These are phyloP conservation scores for Taiwanofungus camphoratus DNA, from an alignment of 1,284 basidiomycete species.

Conservation along the genomic window DNA sequence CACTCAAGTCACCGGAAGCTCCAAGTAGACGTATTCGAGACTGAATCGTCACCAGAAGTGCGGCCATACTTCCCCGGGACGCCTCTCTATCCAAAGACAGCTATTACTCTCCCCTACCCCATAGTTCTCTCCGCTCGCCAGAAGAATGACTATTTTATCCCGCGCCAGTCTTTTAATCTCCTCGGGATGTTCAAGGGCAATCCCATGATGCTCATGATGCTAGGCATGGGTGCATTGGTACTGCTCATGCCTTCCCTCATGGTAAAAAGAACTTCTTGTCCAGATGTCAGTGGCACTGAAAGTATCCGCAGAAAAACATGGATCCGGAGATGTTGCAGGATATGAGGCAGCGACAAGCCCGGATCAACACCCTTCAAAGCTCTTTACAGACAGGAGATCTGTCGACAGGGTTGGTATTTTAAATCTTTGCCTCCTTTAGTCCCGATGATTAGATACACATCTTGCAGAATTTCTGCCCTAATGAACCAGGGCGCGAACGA, in stretches of 20 bases:
- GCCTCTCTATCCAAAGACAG: conserved; percentile 54
- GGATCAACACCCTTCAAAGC: conserved; percentile 52
- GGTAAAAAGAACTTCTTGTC: conserved; percentile 38
- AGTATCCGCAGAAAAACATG: conserved; percentile 56
- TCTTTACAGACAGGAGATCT: conserved; percentile 54
- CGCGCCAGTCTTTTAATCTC: conserved; percentile 68
- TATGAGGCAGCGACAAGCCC: conserved; percentile 62
- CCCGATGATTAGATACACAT: neutral
- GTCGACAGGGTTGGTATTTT: conserved; percentile 28
- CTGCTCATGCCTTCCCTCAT: conserved; percentile 77
- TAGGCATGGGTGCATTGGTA: conserved; percentile 64
- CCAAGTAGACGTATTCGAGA: conserved; percentile 55
- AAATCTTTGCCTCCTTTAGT: neutral
- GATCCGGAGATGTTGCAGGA: conserved; percentile 75
- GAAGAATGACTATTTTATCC: conserved; percentile 62
- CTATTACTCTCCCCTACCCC: conserved; percentile 61
- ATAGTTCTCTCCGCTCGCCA: conserved; percentile 48
- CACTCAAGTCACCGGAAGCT: conserved; percentile 33
- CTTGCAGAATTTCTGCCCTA: conserved; percentile 22
- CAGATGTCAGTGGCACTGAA: conserved; percentile 2
- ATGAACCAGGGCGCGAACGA: conserved; percentile 19
- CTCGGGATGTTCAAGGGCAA: conserved; percentile 77
- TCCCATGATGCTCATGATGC: conserved; percentile 86
- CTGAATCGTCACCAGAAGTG: conserved; percentile 43
- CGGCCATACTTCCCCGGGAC: conserved; percentile 65